phyloP scores from a whole-genome alignment of 2,329 filamentous ascomycete species.

The Lachnellula cervina region DNA sequence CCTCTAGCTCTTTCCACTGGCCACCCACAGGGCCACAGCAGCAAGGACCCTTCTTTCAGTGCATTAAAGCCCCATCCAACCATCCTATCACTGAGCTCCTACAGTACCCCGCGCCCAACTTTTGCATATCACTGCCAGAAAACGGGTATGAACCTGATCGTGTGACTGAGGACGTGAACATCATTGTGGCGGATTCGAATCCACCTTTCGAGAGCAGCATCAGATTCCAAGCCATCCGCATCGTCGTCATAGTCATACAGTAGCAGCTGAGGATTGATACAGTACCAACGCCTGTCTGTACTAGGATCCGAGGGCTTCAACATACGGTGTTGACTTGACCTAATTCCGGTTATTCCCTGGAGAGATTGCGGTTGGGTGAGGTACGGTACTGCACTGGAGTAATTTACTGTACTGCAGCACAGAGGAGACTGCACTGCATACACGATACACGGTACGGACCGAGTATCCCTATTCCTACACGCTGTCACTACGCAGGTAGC shows the following conservation, averaged over 20 bases:
- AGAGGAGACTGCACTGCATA: background rate
- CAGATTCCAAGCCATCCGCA: background rate
- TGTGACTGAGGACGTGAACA: background rate
- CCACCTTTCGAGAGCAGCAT: background rate
- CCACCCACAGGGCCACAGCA: background rate
- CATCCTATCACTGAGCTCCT: conserved; percentile 2
- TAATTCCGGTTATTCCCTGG: background rate
- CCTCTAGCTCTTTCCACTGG: background rate
- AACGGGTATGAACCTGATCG: background rate
- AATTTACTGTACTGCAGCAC: background rate
- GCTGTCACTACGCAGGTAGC: no score
- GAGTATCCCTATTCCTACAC: background rate
- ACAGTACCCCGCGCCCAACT: background rate
- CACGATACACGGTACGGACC: background rate
- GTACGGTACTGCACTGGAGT: background rate
- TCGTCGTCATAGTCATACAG: background rate
- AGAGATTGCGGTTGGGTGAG: no score
- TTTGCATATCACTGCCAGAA: background rate
- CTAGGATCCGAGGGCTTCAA: background rate
- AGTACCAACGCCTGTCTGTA: background rate
- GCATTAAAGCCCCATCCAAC: background rate
- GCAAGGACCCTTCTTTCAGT: background rate
- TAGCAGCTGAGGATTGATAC: background rate
- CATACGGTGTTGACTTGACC: no score
- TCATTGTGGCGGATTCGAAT: background rate